These are phyloP conservation scores for Phytophthora sansomeana DNA, from an alignment of 352 stramenopile genomes.

Conservation along the genomic window DNA sequence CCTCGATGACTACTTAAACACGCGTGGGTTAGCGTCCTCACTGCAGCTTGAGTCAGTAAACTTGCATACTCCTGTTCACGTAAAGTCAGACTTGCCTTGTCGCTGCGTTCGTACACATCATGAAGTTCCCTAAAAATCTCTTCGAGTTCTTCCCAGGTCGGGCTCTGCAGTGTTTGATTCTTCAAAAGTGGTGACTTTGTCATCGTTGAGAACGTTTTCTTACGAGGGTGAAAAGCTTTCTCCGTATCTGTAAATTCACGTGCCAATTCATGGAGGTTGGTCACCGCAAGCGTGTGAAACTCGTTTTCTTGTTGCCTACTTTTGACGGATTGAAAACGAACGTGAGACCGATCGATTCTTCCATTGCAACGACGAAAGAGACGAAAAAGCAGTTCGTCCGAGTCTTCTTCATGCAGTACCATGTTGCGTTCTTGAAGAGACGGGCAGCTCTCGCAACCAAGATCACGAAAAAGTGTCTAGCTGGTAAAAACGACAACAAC, in stretches of 20 bases:
- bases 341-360: background rate
- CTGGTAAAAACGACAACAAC: conserved; percentile 10
- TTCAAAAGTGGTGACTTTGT: conserved; percentile 1
- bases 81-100: conserved; percentile 15
- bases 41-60: conserved; percentile 32
- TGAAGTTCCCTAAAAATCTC: conserved; percentile 46
- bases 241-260: conserved; percentile 36
- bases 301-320: conserved; percentile 12
- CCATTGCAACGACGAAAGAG: conserved; percentile 41
- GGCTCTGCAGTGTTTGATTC: conserved; percentile 8
- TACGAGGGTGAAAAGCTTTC: conserved; percentile 19
- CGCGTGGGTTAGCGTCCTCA: conserved; percentile 28
- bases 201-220: background rate
- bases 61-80: conserved; percentile 36
- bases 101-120: conserved; percentile 33
- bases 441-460: background rate
- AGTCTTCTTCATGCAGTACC: conserved; percentile 31
- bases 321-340: conserved; percentile 2
- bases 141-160: conserved; percentile 42
- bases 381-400: conserved; percentile 32
- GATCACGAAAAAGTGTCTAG: background rate
- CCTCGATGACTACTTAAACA: conserved; percentile 18
- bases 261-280: conserved; percentile 29
- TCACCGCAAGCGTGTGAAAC: conserved; percentile 39
- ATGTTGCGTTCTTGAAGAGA: conserved; percentile 31